These are phyloP conservation scores for Coemansia sp. DNA, from an alignment of 192 early-diverging fungal species.

Conservation along the genomic window DNA sequence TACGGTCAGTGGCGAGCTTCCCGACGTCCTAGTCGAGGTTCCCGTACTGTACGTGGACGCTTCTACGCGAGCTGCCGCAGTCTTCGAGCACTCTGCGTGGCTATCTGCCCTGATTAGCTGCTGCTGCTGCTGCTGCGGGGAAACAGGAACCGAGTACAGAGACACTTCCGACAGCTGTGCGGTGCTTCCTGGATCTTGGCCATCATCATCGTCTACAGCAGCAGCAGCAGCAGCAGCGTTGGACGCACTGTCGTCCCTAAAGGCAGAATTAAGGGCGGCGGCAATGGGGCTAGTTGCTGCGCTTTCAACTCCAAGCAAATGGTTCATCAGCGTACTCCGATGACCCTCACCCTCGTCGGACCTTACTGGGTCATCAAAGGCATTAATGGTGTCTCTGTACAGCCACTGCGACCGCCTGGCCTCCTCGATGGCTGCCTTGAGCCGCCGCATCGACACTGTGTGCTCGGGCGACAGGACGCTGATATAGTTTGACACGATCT, in stretches of 20 bases:
- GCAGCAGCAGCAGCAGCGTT: no score
- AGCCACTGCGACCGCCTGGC: constrained; percentile 5
- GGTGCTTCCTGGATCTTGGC: not conserved
- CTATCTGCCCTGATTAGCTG: not conserved
- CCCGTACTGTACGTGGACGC: not conserved
- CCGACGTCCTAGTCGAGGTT: not conserved
- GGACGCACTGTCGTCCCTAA: not conserved
- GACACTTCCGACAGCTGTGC: not conserved
- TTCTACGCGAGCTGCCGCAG: not conserved
- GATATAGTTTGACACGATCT: constrained; percentile 8
- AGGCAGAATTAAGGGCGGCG: not conserved
- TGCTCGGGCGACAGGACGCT: constrained; percentile 7
- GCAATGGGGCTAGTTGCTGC: not conserved
- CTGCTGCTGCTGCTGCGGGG: not conserved
- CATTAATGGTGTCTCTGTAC: constrained; percentile 2
- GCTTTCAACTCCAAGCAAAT: not conserved
- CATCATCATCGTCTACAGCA: not conserved
- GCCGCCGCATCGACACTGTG: not conserved
- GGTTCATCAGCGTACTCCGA: not conserved
- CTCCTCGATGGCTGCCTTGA: constrained; percentile 16
- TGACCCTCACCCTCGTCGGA: not conserved
- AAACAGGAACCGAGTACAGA: not conserved
- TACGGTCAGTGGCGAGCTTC: not conserved
- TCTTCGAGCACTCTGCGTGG: constrained; percentile 12
- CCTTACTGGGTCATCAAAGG: constrained; percentile 3